Evolutionary conservation across 768 basidiomycete species (phyloP).

Genomic region (Tylopilus subfusipes): DNA sequence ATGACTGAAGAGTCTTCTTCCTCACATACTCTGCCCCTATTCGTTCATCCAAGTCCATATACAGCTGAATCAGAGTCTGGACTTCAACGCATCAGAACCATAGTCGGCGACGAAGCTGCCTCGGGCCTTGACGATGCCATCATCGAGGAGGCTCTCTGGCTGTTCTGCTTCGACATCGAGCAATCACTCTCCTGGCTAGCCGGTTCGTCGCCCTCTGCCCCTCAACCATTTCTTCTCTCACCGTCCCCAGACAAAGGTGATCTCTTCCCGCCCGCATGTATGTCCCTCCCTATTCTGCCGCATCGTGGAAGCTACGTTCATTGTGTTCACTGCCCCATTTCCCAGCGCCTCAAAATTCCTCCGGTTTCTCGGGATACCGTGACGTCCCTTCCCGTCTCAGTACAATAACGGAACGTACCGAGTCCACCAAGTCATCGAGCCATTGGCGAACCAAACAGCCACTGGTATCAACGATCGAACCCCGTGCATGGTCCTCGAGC

Average conservation of each 20-base stretch:
- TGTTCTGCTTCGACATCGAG: slow-evolving; percentile 82
- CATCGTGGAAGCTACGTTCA: slow-evolving; percentile 39
- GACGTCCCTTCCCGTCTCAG: slow-evolving; percentile 40
- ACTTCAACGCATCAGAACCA: slow-evolving; percentile 59
- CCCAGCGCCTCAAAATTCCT: slow-evolving; percentile 17
- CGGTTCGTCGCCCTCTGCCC: slow-evolving; percentile 48
- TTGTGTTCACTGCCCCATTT: slow-evolving; percentile 14
- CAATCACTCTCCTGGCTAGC: slow-evolving; percentile 70
- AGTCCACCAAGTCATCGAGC: slow-evolving; percentile 56
- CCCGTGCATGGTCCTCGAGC: slow-evolving; percentile 35
- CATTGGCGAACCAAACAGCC: slow-evolving; percentile 43
- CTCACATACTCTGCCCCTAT: neutral
- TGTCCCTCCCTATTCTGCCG: neutral
- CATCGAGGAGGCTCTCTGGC: slow-evolving; percentile 81
- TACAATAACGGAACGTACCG: slow-evolving; percentile 65
- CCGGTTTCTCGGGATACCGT: slow-evolving; percentile 24
- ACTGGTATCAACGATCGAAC: slow-evolving; percentile 36
- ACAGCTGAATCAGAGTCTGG: slow-evolving; percentile 67
- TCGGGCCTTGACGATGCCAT: slow-evolving; percentile 70
- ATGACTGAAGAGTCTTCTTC: slow-evolving; percentile 59
- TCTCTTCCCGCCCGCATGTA: neutral
- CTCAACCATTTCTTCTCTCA: neutral
- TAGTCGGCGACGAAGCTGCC: slow-evolving; percentile 62
- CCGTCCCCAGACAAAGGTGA: slow-evolving; percentile 39
- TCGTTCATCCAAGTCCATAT: slow-evolving; percentile 9